phyloP scores from a whole-genome alignment of 495 filamentous ascomycete genomes.

The Podospora pseudopauciseta region DNA sequence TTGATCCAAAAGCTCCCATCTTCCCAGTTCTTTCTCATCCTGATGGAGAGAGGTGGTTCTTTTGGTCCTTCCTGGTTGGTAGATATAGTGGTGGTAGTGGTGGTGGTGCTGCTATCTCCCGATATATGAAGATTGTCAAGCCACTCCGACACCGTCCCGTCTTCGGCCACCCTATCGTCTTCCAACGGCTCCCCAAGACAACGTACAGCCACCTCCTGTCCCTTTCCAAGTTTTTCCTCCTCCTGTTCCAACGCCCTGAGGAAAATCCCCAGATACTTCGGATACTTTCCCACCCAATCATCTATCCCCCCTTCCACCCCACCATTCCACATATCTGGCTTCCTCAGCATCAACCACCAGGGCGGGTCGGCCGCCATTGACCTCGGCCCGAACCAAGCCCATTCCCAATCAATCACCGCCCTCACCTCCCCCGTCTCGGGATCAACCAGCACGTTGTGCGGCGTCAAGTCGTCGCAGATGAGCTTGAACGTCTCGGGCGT shows the following conservation, averaged over 20 bases:
- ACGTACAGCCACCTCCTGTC: not conserved
- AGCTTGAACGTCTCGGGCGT: slow-evolving; percentile 20
- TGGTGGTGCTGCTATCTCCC: not conserved
- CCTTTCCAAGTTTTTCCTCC: not conserved
- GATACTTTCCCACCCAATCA: slow-evolving; percentile 1
- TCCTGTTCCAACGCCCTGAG: not conserved
- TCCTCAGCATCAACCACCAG: slow-evolving; percentile 13
- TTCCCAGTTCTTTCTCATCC: slow-evolving; percentile 34
- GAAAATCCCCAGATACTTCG: slow-evolving; percentile 9
- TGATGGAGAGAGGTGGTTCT: slow-evolving; percentile 10
- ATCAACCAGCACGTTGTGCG: slow-evolving; percentile 33
- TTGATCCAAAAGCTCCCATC: slow-evolving; percentile 33
- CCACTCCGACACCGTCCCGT: not conserved
- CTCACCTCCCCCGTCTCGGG: slow-evolving; percentile 7
- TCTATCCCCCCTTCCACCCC: not conserved
- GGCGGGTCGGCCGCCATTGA: slow-evolving; percentile 11
- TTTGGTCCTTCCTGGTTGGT: not conserved
- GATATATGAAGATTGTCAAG: not conserved
- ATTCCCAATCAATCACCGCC: slow-evolving; percentile 19
- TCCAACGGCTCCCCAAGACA: not conserved
- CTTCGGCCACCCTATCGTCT: not conserved
- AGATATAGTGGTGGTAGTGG: too few species aligned
- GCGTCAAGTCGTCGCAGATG: slow-evolving; percentile 29
- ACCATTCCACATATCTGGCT: slow-evolving; percentile 2
- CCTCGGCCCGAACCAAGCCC: slow-evolving; percentile 13